phyloP scores from a whole-genome alignment of 176 grass and related monocot species.

The Cenchrus americanus region DNA sequence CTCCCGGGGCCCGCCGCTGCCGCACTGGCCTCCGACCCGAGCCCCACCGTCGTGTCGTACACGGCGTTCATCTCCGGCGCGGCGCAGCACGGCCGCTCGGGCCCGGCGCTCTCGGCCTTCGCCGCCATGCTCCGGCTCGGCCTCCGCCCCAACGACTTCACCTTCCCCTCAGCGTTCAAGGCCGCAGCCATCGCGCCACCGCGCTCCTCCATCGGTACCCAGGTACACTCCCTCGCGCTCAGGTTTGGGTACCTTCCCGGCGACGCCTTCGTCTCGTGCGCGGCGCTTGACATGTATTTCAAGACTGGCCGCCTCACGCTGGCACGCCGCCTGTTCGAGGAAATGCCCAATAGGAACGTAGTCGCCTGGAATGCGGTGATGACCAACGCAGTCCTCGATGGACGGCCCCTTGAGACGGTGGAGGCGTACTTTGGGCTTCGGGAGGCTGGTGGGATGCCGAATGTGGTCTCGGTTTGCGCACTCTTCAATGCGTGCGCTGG shows the following conservation, averaged over 20 bases:
- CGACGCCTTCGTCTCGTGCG: slow-evolving; percentile 69
- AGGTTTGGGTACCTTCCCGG: slow-evolving; percentile 50
- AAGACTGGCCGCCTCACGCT: slow-evolving; percentile 57
- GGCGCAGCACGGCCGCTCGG: slow-evolving; percentile 56
- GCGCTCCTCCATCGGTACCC: slow-evolving; percentile 14
- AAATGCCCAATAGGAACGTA: slow-evolving; percentile 66
- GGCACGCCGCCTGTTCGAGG: slow-evolving; percentile 60
- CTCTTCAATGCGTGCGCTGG: slow-evolving; percentile 75
- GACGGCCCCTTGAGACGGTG: slow-evolving; percentile 55
- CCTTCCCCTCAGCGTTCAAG: slow-evolving; percentile 71
- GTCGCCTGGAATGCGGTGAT: slow-evolving; percentile 82
- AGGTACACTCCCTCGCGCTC: slow-evolving; percentile 47
- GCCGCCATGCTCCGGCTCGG: slow-evolving; percentile 62
- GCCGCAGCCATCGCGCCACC: slow-evolving; percentile 46
- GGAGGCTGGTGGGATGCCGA: slow-evolving; percentile 46
- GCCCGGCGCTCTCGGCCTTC: slow-evolving; percentile 58
- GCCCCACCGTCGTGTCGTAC: slow-evolving; percentile 71
- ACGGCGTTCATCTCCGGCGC: slow-evolving; percentile 74
- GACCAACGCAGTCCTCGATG: slow-evolving; percentile 66
- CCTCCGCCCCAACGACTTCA: slow-evolving; percentile 82
- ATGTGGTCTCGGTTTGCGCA: slow-evolving; percentile 63
- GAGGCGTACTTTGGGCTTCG: slow-evolving; percentile 57
- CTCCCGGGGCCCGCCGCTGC: slow-evolving; percentile 53
- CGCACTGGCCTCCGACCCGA: slow-evolving; percentile 54
- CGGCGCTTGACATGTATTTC: slow-evolving; percentile 80